Conservation (phyloP, 495 filamentous ascomycete species). For the Coniosporium apollinis region DNA sequence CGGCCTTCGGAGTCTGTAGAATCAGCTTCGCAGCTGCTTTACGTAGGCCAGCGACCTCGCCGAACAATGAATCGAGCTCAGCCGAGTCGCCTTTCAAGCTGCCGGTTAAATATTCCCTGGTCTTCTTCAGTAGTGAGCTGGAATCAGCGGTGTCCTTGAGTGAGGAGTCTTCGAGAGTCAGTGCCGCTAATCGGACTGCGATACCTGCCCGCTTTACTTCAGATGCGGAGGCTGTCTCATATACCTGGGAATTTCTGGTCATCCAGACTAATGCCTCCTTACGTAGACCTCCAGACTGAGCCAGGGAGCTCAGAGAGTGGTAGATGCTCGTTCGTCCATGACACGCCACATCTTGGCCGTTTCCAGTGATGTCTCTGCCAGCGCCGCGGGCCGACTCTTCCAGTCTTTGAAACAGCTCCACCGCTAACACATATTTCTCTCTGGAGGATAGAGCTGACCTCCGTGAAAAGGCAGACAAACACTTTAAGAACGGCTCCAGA, state of each 20-base stretch:
- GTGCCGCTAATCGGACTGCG: neutral
- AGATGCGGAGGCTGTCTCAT: conserved; percentile 2
- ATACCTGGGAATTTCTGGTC: no score
- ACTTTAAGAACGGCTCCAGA: conserved; percentile 49
- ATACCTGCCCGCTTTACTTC: neutral
- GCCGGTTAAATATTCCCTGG: conserved; percentile 5
- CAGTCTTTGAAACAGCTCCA: conserved; percentile 7
- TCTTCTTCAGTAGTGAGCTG: conserved; percentile 1
- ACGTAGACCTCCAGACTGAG: no score
- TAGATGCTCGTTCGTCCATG: no score
- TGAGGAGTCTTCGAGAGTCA: conserved; percentile 2
- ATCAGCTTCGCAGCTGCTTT: conserved; percentile 9
- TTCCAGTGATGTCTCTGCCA: no score
- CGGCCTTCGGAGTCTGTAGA: no score
- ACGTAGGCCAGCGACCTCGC: conserved; percentile 11
- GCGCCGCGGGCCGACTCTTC: no score
- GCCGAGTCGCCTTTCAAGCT: conserved; percentile 9
- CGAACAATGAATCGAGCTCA: conserved; percentile 13
- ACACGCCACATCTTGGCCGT: no score
- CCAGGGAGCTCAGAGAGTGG: no score
- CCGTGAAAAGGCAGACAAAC: conserved; percentile 42
- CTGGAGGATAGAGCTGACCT: conserved; percentile 19
- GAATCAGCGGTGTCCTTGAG: no score
- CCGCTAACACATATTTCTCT: conserved; percentile 16
- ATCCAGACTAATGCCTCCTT: no score